Evolutionary conservation across 164 flowering plant species (phyloP), one percentile per base, ranked within the genome.

Genomic region (Vitis labrusca): DNA sequence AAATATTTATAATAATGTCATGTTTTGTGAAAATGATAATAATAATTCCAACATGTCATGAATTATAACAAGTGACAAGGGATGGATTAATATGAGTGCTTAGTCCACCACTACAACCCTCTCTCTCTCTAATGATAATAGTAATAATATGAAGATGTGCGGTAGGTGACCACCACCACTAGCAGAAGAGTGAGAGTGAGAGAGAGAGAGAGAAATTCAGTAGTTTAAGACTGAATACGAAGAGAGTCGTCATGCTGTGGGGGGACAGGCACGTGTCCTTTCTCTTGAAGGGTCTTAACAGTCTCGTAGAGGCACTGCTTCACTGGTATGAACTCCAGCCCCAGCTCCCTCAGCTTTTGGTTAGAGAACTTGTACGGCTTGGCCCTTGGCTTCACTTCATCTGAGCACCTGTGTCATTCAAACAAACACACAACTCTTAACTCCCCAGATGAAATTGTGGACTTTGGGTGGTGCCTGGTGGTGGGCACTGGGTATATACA

Each of bases 331-430:
- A 95, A 91, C 67, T 90, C 85, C n/a, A 93, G 68, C 3, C 99
- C 98, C 72, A 95, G 60, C 58, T 89, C 97, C 77, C 79, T 88
- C 1, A 95, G 83, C 88, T 83, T 86, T 67, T 93, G 83, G 86
- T 90, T 95, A 14, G 95, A 82, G 73, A 93, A 89, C 71, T 88
- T 93, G 89, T 93, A 93, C 2, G 97, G 92, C 61, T 93, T 85
- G 54, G 59, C 81, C 78, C 91, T 93, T 62, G 98, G 97, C 50
- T 86, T 93, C 78, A 79, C 86, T 70, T 91, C 94, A 78, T 93
- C 99, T 0, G 90, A 85, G 72, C 99, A 95, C 90, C 99, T 95
- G 77, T 73, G 73, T n/a, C 2, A 10, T 44, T 50, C 58, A 19
- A 16, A 50, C 2, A 50, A 53, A 59, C 61, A n/a, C 1, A 6